These are phyloP conservation scores for Mangifera indica DNA, from an alignment of 345 rosid species.

Conservation along the genomic window DNA sequence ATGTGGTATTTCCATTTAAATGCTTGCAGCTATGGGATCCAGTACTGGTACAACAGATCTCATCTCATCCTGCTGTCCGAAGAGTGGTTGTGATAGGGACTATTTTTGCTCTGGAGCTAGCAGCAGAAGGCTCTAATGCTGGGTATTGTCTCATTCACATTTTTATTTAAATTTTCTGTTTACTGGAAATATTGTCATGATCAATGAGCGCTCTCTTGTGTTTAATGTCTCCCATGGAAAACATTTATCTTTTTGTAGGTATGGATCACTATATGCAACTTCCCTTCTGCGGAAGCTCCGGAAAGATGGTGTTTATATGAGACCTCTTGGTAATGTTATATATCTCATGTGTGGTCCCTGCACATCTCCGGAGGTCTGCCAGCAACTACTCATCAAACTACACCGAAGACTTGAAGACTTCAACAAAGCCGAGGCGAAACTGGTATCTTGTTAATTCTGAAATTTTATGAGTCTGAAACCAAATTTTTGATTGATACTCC, in stretches of 20 bases:
- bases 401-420: conserved; percentile 54
- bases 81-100: conserved; percentile 86
- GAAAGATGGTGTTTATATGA: conserved; percentile 68
- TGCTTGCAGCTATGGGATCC: conserved; percentile 77
- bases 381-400: conserved; percentile 56
- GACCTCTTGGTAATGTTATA: conserved; percentile 85
- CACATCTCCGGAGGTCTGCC: conserved; percentile 64
- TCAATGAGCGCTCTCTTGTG: neutral
- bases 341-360: conserved; percentile 93
- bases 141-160: conserved; percentile 50
- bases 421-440: conserved; percentile 13
- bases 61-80: conserved; percentile 66
- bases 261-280: conserved; percentile 61
- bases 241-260: conserved; percentile 37
- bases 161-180: conserved; percentile 3
- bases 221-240: neutral
- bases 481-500: too few species aligned
- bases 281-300: conserved; percentile 69
- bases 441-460: neutral
- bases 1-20: neutral
- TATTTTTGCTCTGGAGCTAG: conserved; percentile 70
- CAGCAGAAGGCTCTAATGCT: conserved; percentile 53
- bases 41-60: conserved; percentile 56
- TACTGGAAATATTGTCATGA: neutral
- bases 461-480: neutral